Conservation (phyloP, 768 basidiomycete species). For the Mycena vulgaris region DNA sequence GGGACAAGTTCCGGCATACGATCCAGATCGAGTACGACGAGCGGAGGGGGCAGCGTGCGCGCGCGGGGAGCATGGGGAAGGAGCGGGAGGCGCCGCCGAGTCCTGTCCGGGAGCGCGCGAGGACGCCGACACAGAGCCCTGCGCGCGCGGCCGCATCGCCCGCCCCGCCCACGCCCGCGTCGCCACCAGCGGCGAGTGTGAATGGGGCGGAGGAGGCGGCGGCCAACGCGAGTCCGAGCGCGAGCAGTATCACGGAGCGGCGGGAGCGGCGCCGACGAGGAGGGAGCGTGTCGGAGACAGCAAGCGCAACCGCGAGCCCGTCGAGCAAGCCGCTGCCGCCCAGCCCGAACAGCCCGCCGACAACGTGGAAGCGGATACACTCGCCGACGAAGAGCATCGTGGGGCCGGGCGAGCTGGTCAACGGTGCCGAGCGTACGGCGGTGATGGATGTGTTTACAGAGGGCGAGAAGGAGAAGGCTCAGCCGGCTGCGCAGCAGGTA, state of each 20-base stretch:
- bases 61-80: constrained; percentile 27
- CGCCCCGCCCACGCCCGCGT: neutral
- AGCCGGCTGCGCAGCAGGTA: constrained; percentile 23
- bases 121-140: constrained; percentile 23
- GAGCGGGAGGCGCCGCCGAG: constrained; percentile 41
- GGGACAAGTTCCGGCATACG: constrained; percentile 80
- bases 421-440: constrained; percentile 21
- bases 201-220: constrained; percentile 1
- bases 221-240: constrained; percentile 18
- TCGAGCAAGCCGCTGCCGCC: constrained; percentile 34
- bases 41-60: constrained; percentile 45
- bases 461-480: constrained; percentile 15
- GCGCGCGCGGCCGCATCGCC: neutral
- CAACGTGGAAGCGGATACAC: constrained; percentile 33
- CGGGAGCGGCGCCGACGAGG: constrained; percentile 27
- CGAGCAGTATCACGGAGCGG: constrained; percentile 34
- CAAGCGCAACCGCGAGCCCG: neutral
- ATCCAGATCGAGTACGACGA: constrained; percentile 96
- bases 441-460: constrained; percentile 36
- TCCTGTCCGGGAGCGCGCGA: neutral
- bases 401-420: constrained; percentile 29
- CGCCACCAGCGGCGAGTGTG: too few species aligned
- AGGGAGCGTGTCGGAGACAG: constrained; percentile 29
- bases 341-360: constrained; percentile 38
- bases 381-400: constrained; percentile 27